Evolutionary conservation across 2,329 filamentous ascomycete species (phyloP), one percentile per base, ranked within the genome.

Genomic region (Cyphellophora europaea): DNA sequence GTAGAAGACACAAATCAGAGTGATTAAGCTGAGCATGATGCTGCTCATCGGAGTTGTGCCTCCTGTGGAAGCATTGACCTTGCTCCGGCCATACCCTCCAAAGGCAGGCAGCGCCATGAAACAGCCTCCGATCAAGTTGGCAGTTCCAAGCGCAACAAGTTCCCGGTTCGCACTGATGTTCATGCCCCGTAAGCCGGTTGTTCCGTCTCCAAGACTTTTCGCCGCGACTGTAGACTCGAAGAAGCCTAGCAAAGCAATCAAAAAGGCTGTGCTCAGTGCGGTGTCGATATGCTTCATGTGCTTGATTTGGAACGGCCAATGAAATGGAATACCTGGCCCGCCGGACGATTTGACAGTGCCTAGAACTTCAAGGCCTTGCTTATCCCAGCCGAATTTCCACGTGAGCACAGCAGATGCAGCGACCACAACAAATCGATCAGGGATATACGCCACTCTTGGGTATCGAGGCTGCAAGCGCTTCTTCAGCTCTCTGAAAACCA

Each of bases 151-250:
- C 0, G 91, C 89, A 33, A 96, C 84, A 46, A 98, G 77, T 56
- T 98, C 91, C 31, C 91, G 73, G 55, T 98, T 98, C 2, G 91
- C 76, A 53, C 87, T 94, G 27, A 95, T 68, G 34, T 82, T 75
- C 54, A 95, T 85, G 19, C 78, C 82, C 40, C 83, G 74, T 19
- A 95, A 79, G 6, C 75, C 75, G 43, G 80, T 74, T 27, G 74
- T 63, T 5, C 66, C 67, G 31, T 65, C 66, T 11, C 82, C 82
- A 3, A 98, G 65, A 43, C 84, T 89, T 61, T 96, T 96, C 21
- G 91, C 91, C 1, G 91, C 91, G 10, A 98, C 87, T 0, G 87
- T 94, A 3, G 86, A 94, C 59, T 98, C 91, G 51, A 98, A 98
- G 61, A 98, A 98, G n/a, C 91, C 91, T 0, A 98, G 77, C 15